Conservation (phyloP, 805 yeast species). For the Spathaspora girioi region DNA sequence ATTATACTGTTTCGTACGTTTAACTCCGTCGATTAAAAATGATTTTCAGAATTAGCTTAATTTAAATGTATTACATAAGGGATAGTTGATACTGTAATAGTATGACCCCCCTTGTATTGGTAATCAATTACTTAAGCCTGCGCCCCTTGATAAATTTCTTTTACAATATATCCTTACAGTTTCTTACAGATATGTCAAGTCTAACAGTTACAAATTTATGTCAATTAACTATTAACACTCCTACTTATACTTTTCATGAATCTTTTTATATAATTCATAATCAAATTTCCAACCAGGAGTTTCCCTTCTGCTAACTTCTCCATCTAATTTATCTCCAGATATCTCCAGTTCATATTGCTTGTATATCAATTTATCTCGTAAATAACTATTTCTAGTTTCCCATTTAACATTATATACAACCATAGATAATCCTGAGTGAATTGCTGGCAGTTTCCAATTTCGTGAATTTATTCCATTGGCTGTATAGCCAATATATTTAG, state of each 20-base stretch:
- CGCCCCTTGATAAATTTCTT: not conserved
- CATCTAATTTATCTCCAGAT: slow-evolving; percentile 17
- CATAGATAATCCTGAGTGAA: slow-evolving; percentile 78
- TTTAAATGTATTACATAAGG: no score
- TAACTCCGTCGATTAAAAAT: no score
- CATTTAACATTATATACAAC: slow-evolving; percentile 57
- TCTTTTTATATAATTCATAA: slow-evolving; percentile 20
- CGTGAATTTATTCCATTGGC: slow-evolving; percentile 73
- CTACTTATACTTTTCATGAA: slow-evolving; percentile 19
- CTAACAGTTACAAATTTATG: no score
- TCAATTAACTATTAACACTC: not conserved
- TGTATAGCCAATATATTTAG: slow-evolving; percentile 59
- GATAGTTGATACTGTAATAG: no score
- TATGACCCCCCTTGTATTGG: no score
- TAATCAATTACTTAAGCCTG: not conserved
- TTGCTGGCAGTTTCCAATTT: slow-evolving; percentile 49
- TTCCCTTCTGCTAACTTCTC: slow-evolving; percentile 13
- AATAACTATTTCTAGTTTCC: slow-evolving; percentile 31
- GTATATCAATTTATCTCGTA: slow-evolving; percentile 24
- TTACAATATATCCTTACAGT: not conserved
- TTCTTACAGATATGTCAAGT: not conserved
- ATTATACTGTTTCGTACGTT: no score
- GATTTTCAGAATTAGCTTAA: no score
- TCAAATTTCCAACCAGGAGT: slow-evolving; percentile 31
- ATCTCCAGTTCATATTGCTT: slow-evolving; percentile 26